Base-by-base conservation (phyloP, 1,284 basidiomycete species). In the Cyathus pygmaeus region DNA sequence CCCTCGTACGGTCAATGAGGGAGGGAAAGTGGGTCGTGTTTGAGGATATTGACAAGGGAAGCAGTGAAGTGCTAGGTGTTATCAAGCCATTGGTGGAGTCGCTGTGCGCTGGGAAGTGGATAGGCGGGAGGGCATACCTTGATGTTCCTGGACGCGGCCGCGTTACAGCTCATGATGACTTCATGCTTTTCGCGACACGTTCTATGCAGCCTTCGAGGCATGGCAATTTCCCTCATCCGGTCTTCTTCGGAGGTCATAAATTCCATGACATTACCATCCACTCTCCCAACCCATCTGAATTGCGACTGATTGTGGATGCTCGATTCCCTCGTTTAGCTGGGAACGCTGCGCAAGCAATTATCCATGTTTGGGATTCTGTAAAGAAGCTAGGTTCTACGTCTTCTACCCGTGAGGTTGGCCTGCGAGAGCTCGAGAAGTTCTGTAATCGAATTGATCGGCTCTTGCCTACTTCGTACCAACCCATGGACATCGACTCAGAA, bases 21-120 rank as follows among this genome's bases (percentile, higher is more conserved):
- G 90, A 94, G 66, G 98, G 98, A 15, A 90, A 91, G 72, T 99
- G 98, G 97, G 84, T 99, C 2, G 89, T 99, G 2, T 87, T 99
- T 49, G 92, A 98, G 73, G 95, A 99, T 71, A 90, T 99, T 53
- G 98, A 99, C 77, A 85, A 90, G 56, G 96, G 91, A 15, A 93
- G 92, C 61, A 90, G 85, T 62, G 96, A 98, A 71, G 91, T 98
- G 6, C 85, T 98, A 5, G 93, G 93, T 0, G 86, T 93, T 26
- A 83, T 97, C 65, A 90, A 94, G 51, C 93, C 94, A 4, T 85
- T 99, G 23, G 85, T 93, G 1, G 92, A 97, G 71, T 93, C 92
- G 27, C 81, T 97, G n/a, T 82, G 86, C 1, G 77, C 85, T 4
- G 90, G 88, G 3, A 92, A 92, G 58, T 89, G 89, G 82, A 87